Base-by-base conservation (phyloP, 495 filamentous ascomycete species). In the Trichoderma virens region DNA sequence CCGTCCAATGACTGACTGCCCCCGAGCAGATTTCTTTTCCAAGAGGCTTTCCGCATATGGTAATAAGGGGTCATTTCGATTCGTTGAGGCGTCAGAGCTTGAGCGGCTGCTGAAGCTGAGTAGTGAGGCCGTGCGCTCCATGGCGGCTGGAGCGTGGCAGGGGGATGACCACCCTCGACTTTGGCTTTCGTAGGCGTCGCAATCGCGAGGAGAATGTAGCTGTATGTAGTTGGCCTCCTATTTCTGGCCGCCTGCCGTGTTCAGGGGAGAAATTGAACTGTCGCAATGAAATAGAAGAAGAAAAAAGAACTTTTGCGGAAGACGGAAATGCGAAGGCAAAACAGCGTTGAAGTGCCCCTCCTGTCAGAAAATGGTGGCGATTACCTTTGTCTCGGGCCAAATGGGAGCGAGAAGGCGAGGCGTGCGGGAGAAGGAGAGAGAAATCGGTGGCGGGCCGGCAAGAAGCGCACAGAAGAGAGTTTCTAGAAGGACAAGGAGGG, bases 1-100 rank as follows among this genome's bases (percentile, higher is more conserved):
- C 51, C 79, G 74, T 13, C 73, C 69, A 31, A 78, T 38, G 9
- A 79, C 14, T 61, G 9, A 74, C 65, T 73, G 66, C 62, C 75
- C 65, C 65, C 75, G 54, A 59, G 67, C 27, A 69, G 65, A 11
- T 65, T 30, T 56, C 51, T 27, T 28, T 14, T 56, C 51, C 25
- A 56, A 16, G 51, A 27, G 23, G 30, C 16, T 27, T 30, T 56
- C 51, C 9, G 51, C 27, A 30, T 41, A 62, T 11, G 61, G 61
- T n/a, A 62, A 34, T 20, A 62, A 34, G 5, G 61, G 39, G 2
- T 62, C 61, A 23, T 62, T 62, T 43, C 61, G 20, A 47, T 62
- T 43, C 5, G 39, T 43, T n/a, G 61, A 62, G 27, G 35, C 3
- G 27, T 47, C 20, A 3, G 61, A 62, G 38, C 34, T 62, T 9